phyloP scores from a whole-genome alignment of 75 land plant species.

The Pinus taeda region DNA sequence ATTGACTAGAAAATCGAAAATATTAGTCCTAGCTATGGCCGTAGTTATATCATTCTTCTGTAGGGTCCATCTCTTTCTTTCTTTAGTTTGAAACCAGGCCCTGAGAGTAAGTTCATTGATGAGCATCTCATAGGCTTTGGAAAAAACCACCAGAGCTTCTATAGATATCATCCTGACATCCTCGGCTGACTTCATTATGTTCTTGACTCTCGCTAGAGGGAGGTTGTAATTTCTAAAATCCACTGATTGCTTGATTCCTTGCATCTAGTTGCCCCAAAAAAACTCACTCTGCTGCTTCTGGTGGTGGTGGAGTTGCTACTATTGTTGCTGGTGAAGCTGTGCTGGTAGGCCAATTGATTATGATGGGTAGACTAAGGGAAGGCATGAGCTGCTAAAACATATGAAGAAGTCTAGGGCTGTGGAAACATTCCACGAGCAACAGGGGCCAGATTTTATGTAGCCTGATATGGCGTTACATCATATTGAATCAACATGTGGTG shows the following conservation, averaged over 20 bases:
- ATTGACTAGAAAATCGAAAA: slow-evolving; percentile 57
- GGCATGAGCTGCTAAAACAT: no score
- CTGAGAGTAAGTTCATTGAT: slow-evolving; percentile 62
- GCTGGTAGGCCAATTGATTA: slow-evolving; percentile 8
- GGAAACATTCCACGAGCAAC: no score
- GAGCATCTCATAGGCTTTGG: slow-evolving; percentile 78
- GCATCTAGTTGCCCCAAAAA: slow-evolving; percentile 45
- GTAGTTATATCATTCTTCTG: slow-evolving; percentile 70
- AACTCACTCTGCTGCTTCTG: slow-evolving; percentile 34
- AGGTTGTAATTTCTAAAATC: slow-evolving; percentile 63
- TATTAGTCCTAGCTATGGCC: slow-evolving; percentile 42
- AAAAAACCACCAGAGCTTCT: slow-evolving; percentile 69
- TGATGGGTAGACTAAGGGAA: no score
- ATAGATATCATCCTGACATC: slow-evolving; percentile 74
- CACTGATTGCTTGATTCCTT: slow-evolving; percentile 51
- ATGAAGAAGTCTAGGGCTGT: no score
- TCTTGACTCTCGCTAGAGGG: slow-evolving; percentile 68
- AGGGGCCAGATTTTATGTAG: no score
- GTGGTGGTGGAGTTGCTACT: no score
- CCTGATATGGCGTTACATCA: no score
- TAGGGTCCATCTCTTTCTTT: slow-evolving; percentile 65
- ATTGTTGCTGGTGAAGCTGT: not conserved
- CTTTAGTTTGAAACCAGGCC: slow-evolving; percentile 71
- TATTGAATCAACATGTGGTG: no score
- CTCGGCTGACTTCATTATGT: slow-evolving; percentile 74